Percentiles rank a stretch among this genome's conserved stretches.
These are phyloP conservation scores for Fusarium ambrosium DNA, from an alignment of 2,329 filamentous ascomycete species.

Conservation along the genomic window DNA sequence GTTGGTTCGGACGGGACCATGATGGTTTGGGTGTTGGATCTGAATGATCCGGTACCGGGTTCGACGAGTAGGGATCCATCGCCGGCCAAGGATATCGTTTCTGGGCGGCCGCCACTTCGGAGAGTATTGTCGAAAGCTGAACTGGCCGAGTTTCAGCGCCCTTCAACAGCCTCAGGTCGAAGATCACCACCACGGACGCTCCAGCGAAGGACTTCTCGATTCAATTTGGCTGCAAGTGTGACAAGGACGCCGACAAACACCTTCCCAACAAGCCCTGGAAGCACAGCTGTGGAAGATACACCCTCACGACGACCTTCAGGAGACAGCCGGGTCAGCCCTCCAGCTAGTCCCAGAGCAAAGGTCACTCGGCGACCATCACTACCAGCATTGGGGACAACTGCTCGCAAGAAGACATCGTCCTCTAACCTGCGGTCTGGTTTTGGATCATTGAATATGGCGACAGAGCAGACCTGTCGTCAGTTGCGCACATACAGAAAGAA, in stretches of 20 bases:
- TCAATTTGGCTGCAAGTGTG: constrained; percentile 56
- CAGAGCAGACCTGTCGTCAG: constrained; percentile 74
- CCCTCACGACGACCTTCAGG: constrained; percentile 63
- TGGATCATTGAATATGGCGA: constrained; percentile 71
- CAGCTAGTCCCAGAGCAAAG: constrained; percentile 63
- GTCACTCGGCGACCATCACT: constrained; percentile 67
- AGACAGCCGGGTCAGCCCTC: constrained; percentile 62
- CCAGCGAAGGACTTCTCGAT: constrained; percentile 67
- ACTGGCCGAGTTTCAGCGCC: constrained; percentile 80
- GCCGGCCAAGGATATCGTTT: constrained; percentile 65
- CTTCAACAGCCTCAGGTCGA: constrained; percentile 61
- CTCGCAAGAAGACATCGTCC: constrained; percentile 64
- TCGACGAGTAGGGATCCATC: constrained; percentile 66
- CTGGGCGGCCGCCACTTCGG: constrained; percentile 80
- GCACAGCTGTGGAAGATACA: constrained; percentile 58
- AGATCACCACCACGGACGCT: constrained; percentile 69
- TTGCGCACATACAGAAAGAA: constrained; percentile 74
- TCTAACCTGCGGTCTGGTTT: constrained; percentile 63
- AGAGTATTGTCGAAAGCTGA: constrained; percentile 90
- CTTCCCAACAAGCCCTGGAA: constrained; percentile 58
- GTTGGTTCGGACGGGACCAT: constrained; percentile 85
- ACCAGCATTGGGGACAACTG: constrained; percentile 60
- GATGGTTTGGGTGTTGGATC: constrained; percentile 79
- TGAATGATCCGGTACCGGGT: constrained; percentile 59
- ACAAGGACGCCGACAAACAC: constrained; percentile 56